phyloP scores from a whole-genome alignment of 2,329 filamentous ascomycete genomes.

The Hypoxylon sp. region DNA sequence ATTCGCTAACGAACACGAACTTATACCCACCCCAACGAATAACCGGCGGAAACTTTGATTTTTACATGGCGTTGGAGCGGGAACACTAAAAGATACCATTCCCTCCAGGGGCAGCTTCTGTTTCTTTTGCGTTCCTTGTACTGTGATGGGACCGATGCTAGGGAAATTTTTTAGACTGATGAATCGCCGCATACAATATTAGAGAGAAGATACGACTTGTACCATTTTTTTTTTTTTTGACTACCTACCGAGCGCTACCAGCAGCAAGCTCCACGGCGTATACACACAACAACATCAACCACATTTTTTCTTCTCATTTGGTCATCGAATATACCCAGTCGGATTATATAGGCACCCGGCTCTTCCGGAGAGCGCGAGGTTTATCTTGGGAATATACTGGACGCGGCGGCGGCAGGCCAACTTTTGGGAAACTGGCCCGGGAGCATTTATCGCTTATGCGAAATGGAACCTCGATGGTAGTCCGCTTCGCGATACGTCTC shows the following conservation, averaged over 20 bases:
- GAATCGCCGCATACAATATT: slow-evolving; percentile 37
- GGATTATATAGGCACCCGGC: slow-evolving; percentile 29
- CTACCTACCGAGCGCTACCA: slow-evolving; percentile 20
- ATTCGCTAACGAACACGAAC: slow-evolving; percentile 43
- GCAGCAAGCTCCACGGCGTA: slow-evolving; percentile 22
- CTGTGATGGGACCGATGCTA: slow-evolving; percentile 33
- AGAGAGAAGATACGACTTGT: slow-evolving; percentile 37
- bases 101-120: slow-evolving; percentile 42
- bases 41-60: slow-evolving; percentile 41
- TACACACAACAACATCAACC: neutral
- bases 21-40: slow-evolving; percentile 36
- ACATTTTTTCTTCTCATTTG: slow-evolving; percentile 19
- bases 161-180: slow-evolving; percentile 40
- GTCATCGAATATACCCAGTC: slow-evolving; percentile 39
- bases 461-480: slow-evolving; percentile 14
- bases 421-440: slow-evolving; percentile 1
- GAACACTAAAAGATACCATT: slow-evolving; percentile 49
- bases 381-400: slow-evolving; percentile 24
- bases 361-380: slow-evolving; percentile 19
- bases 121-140: slow-evolving; percentile 38
- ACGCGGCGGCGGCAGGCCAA: slow-evolving; percentile 18
- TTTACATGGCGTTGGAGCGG: slow-evolving; percentile 46
- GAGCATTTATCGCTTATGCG: slow-evolving; percentile 16
- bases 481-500: slow-evolving; percentile 14
- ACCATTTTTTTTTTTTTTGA: slow-evolving; percentile 31